These are phyloP conservation scores for Gymnopilus junonius DNA, from an alignment of 768 basidiomycete genomes.

Conservation along the genomic window DNA sequence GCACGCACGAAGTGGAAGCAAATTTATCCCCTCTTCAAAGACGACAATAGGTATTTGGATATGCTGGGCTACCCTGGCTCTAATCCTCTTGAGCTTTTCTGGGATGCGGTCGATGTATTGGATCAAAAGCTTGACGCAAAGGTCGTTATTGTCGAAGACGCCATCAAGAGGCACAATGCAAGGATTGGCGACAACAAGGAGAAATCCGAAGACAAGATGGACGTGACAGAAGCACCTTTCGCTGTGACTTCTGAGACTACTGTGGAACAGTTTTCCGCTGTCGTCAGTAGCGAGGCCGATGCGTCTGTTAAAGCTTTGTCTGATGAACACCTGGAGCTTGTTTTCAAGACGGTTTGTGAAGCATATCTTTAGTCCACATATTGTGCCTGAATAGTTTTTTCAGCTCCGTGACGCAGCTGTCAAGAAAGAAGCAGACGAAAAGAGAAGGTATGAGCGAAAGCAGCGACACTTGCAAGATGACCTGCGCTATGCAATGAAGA, in stretches of 20 bases:
- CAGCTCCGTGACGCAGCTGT: slow-evolving; percentile 76
- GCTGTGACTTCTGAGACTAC: slow-evolving; percentile 59
- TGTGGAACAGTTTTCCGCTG: slow-evolving; percentile 62
- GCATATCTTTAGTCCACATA: slow-evolving; percentile 25
- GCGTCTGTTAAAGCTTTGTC: slow-evolving; percentile 51
- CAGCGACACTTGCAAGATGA: slow-evolving; percentile 93
- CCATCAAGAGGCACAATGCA: slow-evolving; percentile 54
- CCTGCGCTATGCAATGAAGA: slow-evolving; percentile 92
- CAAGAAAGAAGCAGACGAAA: slow-evolving; percentile 85
- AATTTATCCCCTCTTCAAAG: slow-evolving; percentile 75
- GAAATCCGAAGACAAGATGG: slow-evolving; percentile 27
- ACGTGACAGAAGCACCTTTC: slow-evolving; percentile 38
- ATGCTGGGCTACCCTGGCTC: slow-evolving; percentile 95
- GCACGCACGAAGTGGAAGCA: slow-evolving; percentile 92
- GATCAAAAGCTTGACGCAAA: slow-evolving; percentile 87
- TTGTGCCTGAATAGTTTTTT: slow-evolving; percentile 4
- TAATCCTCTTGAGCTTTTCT: slow-evolving; percentile 94
- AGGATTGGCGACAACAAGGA: slow-evolving; percentile 35
- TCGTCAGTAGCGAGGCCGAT: slow-evolving; percentile 62
- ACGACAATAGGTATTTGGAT: slow-evolving; percentile 82
- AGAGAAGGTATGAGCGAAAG: slow-evolving; percentile 80
- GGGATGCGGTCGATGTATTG: slow-evolving; percentile 88
- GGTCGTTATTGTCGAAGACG: slow-evolving; percentile 68
- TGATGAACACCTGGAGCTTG: slow-evolving; percentile 55
- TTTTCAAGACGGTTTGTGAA: slow-evolving; percentile 76